Base-by-base conservation (phyloP, 2,329 filamentous ascomycete species). In the Akanthomyces uredinophilus region DNA sequence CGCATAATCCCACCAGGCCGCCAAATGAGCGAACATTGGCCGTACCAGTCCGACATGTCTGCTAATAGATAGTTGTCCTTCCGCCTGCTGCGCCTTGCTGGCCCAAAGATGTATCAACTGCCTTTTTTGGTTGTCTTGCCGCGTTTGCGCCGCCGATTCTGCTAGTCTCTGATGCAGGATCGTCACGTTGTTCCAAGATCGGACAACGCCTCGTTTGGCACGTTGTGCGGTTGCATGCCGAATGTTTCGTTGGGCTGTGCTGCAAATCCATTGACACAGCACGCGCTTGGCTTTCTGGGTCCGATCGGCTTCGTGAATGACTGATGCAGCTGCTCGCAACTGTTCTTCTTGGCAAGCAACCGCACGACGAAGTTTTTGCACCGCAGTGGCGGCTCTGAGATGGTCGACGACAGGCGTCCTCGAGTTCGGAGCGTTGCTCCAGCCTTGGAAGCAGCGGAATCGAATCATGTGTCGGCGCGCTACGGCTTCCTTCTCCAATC, bases 381-480 rank as follows among this genome's bases (percentile, higher is more conserved):
- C 65, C 6, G 69, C 69, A 5, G 70, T 71, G 2, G 65, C 59
- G 5, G 68, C 68, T 49, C 67, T 71, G 56, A 77, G 65, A 20
- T 70, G 67, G n/a, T 73, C 72, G 4, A 67, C 64, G 1, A 64
- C 67, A 3, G 73, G 72, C 6, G 70, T 65, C 20, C 67, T 70
- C 13, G 70, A 68, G 35, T 64, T 69, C 16, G 75, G 74, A 7
- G 69, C 68, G 56, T 73, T 70, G 37, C 68, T 72, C 75, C 75
- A 77, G 43, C 70, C 70, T 46, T 68, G 68, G 60, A 77, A 77
- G 60, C 72, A 77, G 13, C 77, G 76, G 63, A 77, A 85, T 61
- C 87, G 81, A 60, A 95, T 76, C 64, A 93, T 85, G 70, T 91
- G 89, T 64, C 85, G 80, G 65, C 89, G 82, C 22, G 90, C 91